Evolutionary conservation across 116 monocot species (phyloP), one percentile per base, ranked within the genome.

Genomic region (Cymodocea nodosa): DNA sequence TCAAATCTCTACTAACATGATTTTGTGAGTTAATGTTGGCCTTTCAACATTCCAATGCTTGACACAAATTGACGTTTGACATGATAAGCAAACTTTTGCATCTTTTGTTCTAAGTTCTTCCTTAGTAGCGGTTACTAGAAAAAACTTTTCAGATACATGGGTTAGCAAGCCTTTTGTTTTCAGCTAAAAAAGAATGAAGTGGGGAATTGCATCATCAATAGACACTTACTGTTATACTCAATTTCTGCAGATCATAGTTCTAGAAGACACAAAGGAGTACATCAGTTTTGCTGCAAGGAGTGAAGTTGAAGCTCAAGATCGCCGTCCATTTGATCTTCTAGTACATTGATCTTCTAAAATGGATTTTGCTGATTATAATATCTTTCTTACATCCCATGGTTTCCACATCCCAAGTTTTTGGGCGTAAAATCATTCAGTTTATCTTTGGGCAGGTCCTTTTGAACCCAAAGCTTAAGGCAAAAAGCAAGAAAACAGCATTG

Each of bases 241-340:
- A 44, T 13, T 74, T 5, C 14, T 66, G 22, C 90, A 95, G 95
- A 95, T 90, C 69, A 84, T 95, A 76, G 87, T 95, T 67, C 72
- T 95, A 59, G 95, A 90, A 76, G 95, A 95, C 49, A 90, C 90
- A 52, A 70, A 83, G 40, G 84, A 90, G 63, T 95, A 90, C 74
- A 90, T 95, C 30, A 80, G 81, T 50, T 95, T 85, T 81, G 85
- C 79, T 57, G 66, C 79, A 60, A 81, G 70, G 54, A 74, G 73
- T 25, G 87, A 90, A 76, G 70, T 81, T 64, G 76, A 81, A 72
- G 85, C 79, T 39, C 95, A 95, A 79, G 94, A 94, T 15, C 78
- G 94, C 0, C 86, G 70, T 3, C 81, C 89, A 65, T 94, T 94
- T 72, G 83, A 94, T 83, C 87, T 94, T 67, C 71, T 89, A 71